Percentiles rank a stretch among this genome's conserved stretches.
Conservation (phyloP, 139 green algal genomes). For the Volvox reticuliferus region DNA sequence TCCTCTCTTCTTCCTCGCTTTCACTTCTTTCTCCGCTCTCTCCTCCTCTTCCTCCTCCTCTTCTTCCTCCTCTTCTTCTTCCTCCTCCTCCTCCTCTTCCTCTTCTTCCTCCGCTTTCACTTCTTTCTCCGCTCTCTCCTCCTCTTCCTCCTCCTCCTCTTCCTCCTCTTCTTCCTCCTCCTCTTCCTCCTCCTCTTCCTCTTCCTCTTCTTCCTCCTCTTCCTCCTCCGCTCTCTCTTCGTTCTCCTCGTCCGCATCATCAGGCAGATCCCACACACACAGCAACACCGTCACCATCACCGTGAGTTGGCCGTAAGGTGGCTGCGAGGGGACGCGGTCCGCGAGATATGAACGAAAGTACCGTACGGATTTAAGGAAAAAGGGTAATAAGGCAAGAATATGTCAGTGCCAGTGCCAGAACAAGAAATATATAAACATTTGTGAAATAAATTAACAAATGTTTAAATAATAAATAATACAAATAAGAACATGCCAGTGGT, state of each 20-base stretch:
- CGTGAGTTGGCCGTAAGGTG: conserved; percentile 27
- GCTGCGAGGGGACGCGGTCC: neutral
- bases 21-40: too few species aligned
- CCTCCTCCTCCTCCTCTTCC: neutral
- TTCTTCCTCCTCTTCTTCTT: too few species aligned
- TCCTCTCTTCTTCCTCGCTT: too few species aligned
- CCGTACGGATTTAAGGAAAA: too few species aligned
- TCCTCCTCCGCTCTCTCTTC: too few species aligned
- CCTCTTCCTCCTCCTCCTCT: neutral
- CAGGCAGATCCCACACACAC: neutral
- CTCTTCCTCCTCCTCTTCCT: too few species aligned
- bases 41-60: neutral
- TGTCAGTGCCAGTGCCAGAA: too few species aligned
- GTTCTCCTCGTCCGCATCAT: neutral
- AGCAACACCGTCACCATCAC: conserved; percentile 10
- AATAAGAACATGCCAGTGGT: too few species aligned
- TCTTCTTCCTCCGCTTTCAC: neutral
- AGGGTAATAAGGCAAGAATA: too few species aligned
- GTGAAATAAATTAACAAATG: too few species aligned
- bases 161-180: neutral
- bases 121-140: neutral
- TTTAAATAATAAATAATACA: too few species aligned
- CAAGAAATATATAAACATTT: too few species aligned
- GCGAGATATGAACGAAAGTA: neutral
- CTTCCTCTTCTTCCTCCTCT: neutral